Evolutionary conservation across 73 alveolate genomes (phyloP).

Genomic region (Symbiodinium pilosum): DNA sequence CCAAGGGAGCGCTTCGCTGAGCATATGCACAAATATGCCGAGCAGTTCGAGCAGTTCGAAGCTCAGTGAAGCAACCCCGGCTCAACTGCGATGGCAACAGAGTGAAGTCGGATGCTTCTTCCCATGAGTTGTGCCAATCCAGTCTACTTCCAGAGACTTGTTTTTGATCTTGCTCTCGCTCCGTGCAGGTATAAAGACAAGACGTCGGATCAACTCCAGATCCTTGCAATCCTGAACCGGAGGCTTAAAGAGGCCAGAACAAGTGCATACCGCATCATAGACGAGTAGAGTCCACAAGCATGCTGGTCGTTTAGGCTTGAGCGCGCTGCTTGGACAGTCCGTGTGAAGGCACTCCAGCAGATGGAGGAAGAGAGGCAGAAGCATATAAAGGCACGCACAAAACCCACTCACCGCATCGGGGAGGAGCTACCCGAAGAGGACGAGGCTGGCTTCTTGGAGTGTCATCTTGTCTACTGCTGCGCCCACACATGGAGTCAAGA

Average conservation of each 20-base stretch:
- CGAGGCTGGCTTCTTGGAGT: background rate
- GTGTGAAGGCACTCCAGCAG: conserved; percentile 62
- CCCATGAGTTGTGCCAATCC: no score
- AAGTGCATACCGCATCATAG: no score
- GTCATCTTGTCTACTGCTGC: background rate
- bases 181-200: conserved; percentile 65
- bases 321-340: background rate
- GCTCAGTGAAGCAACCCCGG: no score
- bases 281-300: no score
- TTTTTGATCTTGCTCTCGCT: no score
- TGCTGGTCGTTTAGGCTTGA: no score
- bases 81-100: background rate
- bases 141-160: no score
- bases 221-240: conserved; percentile 72
- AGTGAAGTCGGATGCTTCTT: no score
- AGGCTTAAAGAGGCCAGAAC: conserved; percentile 72
- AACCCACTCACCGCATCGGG: conserved; percentile 81
- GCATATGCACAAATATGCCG: conserved; percentile 58
- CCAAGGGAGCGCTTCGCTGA: conserved; percentile 65
- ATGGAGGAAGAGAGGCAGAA: conserved; percentile 84
- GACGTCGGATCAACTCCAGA: conserved; percentile 64
- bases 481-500: no score
- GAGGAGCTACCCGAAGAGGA: background rate
- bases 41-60: conserved; percentile 37
- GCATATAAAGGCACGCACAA: conserved; percentile 27